Base-by-base conservation (phyloP, 345 rosid species). In the Eucalyptus marginata region DNA sequence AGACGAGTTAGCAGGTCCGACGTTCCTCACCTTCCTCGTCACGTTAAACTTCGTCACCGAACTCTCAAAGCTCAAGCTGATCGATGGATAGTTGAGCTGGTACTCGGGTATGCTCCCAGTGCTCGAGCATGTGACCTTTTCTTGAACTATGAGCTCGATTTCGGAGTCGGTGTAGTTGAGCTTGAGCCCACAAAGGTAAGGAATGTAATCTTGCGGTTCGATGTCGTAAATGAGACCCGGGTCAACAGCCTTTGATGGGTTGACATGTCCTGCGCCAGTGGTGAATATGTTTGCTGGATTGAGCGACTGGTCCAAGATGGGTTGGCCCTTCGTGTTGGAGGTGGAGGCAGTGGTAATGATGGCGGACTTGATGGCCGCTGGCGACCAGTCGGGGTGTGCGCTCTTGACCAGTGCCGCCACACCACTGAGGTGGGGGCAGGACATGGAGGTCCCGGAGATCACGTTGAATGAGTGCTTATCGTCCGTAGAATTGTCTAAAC, bases 161-260 rank as follows among this genome's bases (percentile, higher is more conserved):
- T 89, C 79, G 9, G 87, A 33, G 33, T 93, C 93, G 36, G 79
- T 93, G 91, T 94, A 95, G 62, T 90, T 91, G 62, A 87, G 90
- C 13, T 90, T 91, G 62, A 87, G 90, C 13, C 94, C 91, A 20
- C 95, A 95, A 8, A 94, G 87, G 88, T 92, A 92, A 22, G 90
- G 93, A 31, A 93, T 86, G 50, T 95, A 94, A 56, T 94, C 94
- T n/a, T 92, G 68, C 1, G 94, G 90, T 18, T 89, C 87, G 68
- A 96, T 92, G 68, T 96, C 97, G 88, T 95, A 94, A 12, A 96
- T 83, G 9, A 97, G 91, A 71, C 97, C 97, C 3, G 96, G 96
- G 44, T 92, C 91, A 50, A 91, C 90, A n/a, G 98, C 98, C 46
- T 88, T 91, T 16, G 93, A 92, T 22, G 97, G 95, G 88, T 95